Base-by-base conservation (phyloP, 1,284 basidiomycete species). In the Garcileccinum viscosum region DNA sequence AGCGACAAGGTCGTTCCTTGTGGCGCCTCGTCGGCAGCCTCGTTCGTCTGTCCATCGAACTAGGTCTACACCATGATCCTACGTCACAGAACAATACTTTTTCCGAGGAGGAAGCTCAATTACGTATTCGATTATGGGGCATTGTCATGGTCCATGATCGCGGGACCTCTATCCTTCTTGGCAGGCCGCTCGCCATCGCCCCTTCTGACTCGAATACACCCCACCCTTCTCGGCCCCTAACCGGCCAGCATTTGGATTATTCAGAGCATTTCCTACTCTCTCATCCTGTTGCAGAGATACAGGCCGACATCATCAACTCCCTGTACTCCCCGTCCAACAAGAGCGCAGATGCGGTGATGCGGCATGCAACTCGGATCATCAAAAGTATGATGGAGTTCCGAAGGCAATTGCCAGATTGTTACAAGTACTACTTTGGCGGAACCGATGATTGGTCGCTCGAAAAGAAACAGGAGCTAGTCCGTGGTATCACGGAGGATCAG, bases 11-110 rank as follows among this genome's bases (percentile, higher is more conserved):
- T 47, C 88, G 93, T 70, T 91, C 92, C 1, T 83, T 95, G 4
- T 95, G 93, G 93, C 90, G 93, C 69, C 87, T 95, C 27, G 93
- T 94, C 62, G 93, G 93, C 44, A 93, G 90, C 71, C 86, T 95
- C 50, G 91, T 94, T 50, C 89, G 93, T 8, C 84, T 95, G 14
- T 87, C 91, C 27, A 89, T 94, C 71, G 93, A 95, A 79, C 85
- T 95, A 6, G 93, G 93, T 24, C 83, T 95, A 58, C 93, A 95
- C 73, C 93, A 95, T 73, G 92, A 95, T 77, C 93, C 93, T 5
- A 90, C 85, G 7, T 85, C 85, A 8, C 92, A 94, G 78, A 79
- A 84, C 61, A 85, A 86, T 61, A 82, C 85, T 4, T 95, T 95
- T 78, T 89, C 88, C 1, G 88, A 90, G 30, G 90, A 90, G 72